Evolutionary conservation across 1,284 basidiomycete genomes (phyloP).

Genomic region (Cryptococcus deneoformans): DNA sequence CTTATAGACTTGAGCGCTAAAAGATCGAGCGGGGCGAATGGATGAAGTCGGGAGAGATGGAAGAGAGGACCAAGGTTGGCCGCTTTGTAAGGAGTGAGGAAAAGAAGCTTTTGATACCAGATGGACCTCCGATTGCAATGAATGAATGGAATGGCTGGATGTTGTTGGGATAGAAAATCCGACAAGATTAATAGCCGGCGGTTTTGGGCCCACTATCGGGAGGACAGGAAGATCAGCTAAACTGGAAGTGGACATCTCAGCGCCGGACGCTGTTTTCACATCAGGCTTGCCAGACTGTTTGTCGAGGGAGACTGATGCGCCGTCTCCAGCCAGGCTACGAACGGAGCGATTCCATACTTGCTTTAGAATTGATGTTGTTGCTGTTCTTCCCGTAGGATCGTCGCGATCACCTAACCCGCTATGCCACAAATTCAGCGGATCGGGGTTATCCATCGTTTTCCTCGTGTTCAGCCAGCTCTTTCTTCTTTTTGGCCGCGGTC

Average conservation of each 20-base stretch:
- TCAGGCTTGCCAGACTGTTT: background rate
- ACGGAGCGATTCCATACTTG: slow-evolving; percentile 25
- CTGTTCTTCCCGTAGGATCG: background rate
- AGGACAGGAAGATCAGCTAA: background rate
- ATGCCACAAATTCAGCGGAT: slow-evolving; percentile 23
- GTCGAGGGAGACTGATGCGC: slow-evolving; percentile 3
- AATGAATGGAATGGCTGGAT: background rate
- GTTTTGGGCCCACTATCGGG: background rate
- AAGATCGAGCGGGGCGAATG: background rate
- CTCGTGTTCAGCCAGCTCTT: slow-evolving; percentile 11
- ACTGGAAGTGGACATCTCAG: background rate
- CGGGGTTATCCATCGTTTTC: slow-evolving; percentile 6
- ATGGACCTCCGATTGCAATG: background rate
- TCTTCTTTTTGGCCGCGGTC: slow-evolving; percentile 9
- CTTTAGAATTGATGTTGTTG: slow-evolving; percentile 9
- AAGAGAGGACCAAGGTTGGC: background rate
- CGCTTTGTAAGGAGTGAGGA: slow-evolving; percentile 1
- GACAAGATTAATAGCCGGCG: background rate
- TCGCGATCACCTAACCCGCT: background rate
- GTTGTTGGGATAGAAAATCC: background rate
- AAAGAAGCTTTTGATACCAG: background rate
- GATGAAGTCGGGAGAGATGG: background rate
- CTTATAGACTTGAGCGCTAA: background rate
- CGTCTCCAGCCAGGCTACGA: slow-evolving; percentile 9
- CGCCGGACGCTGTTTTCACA: background rate